Conservation (phyloP, 805 yeast species). For the Candida coleopterorum region DNA sequence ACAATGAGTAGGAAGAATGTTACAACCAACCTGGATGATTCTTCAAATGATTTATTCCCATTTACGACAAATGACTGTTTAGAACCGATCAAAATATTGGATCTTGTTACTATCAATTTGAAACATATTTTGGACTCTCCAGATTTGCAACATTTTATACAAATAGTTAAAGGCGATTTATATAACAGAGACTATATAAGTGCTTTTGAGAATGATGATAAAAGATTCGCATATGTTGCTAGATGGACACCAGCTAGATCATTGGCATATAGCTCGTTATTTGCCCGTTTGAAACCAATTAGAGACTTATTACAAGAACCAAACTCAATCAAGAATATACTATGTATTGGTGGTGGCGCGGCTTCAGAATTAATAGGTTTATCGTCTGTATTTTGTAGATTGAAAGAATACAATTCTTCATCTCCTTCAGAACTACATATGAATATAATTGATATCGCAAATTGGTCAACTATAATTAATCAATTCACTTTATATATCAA, state of each 20-base stretch:
- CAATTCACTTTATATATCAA: conserved; percentile 42
- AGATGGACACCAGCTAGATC: conserved; percentile 88
- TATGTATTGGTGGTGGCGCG: conserved; percentile 88
- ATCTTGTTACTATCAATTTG: conserved; percentile 31
- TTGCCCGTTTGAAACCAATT: conserved; percentile 46
- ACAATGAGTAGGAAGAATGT: neutral
- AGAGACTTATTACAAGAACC: conserved; percentile 31
- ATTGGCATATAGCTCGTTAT: conserved; percentile 64
- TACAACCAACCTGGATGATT: neutral
- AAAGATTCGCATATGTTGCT: conserved; percentile 71
- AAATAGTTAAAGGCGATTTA: conserved; percentile 63
- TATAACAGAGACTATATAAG: conserved; percentile 63
- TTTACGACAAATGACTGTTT: conserved; percentile 28
- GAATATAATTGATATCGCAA: conserved; percentile 69
- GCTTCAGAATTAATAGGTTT: conserved; percentile 73
- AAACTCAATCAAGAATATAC: conserved; percentile 30
- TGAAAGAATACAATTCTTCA: conserved; percentile 30
- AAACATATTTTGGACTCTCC: conserved; percentile 29
- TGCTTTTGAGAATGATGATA: conserved; percentile 62
- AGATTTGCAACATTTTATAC: conserved; percentile 45
- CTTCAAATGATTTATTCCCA: conserved; percentile 19
- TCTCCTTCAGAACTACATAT: conserved; percentile 37
- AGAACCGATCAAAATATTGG: conserved; percentile 31
- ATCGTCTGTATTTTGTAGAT: conserved; percentile 49
- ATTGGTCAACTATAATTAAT: conserved; percentile 58